phyloP scores from a whole-genome alignment of 805 yeast genomes.

The Hanseniaspora clermontiae region DNA sequence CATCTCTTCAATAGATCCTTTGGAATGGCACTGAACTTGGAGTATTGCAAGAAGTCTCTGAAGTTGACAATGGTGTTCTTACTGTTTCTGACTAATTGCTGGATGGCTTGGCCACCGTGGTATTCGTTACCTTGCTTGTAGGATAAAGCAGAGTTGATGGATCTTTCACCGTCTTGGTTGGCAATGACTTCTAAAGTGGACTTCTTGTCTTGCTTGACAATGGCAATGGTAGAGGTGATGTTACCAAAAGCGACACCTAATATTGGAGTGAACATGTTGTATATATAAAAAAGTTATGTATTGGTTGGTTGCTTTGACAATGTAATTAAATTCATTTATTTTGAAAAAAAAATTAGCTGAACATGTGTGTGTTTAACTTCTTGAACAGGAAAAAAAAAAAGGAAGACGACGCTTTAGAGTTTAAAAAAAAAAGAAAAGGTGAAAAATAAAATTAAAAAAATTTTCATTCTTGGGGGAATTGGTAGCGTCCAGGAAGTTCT shows the following conservation, averaged over 20 bases:
- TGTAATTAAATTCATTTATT: not conserved
- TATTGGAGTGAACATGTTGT: conserved; percentile 36
- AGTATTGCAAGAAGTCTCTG: conserved; percentile 80
- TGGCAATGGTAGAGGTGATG: conserved; percentile 89
- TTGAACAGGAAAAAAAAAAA: not conserved
- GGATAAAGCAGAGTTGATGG: conserved; percentile 83
- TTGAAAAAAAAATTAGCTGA: too few species aligned
- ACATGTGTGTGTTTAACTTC: not conserved
- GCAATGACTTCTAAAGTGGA: conserved; percentile 80
- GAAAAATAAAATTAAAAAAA: too few species aligned
- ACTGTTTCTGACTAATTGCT: conserved; percentile 85
- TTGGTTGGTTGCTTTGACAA: not conserved
- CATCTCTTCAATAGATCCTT: conserved; percentile 55
- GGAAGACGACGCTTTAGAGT: not conserved
- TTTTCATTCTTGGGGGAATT: not conserved
- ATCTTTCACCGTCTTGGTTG: conserved; percentile 97
- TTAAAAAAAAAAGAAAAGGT: not conserved
- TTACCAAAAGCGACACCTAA: conserved; percentile 96
- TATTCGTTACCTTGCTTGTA: conserved; percentile 92
- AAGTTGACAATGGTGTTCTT: conserved; percentile 75
- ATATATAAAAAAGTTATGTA: not conserved
- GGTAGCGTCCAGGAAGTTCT: not conserved
- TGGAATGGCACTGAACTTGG: conserved; percentile 29
- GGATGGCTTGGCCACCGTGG: conserved; percentile 92
- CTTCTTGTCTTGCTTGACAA: conserved; percentile 70